These are phyloP conservation scores for Dioscorea dumetorum DNA, from an alignment of 106 monocot species.

Conservation along the genomic window DNA sequence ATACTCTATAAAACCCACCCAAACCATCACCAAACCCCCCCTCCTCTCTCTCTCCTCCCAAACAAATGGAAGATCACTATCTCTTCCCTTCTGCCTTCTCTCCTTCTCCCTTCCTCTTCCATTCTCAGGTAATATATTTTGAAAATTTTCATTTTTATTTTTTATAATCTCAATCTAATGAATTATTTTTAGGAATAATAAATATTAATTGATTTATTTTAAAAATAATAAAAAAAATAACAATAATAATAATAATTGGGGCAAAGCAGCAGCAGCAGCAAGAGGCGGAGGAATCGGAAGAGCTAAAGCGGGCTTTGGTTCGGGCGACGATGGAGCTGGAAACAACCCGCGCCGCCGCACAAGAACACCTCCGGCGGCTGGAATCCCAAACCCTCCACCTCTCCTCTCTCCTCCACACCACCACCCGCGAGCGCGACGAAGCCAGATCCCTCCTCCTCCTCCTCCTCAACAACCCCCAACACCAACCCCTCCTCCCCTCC, in stretches of 20 bases:
- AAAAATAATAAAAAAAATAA: no score
- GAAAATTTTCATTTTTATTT: no score
- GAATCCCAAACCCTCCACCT: conserved; percentile 40
- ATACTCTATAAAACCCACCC: no score
- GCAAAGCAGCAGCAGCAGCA: no score
- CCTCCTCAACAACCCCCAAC: conserved; percentile 1
- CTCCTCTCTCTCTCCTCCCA: background rate
- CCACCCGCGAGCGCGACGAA: conserved; percentile 55
- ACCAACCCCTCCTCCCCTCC: background rate
- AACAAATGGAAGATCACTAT: no score
- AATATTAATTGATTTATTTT: no score
- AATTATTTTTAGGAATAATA: no score
- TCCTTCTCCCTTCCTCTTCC: background rate
- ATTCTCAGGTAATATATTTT: background rate
- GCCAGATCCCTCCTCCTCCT: conserved; percentile 14
- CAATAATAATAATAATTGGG: no score
- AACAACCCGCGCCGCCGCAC: conserved; percentile 36
- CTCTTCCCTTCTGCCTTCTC: background rate
- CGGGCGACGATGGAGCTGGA: conserved; percentile 33
- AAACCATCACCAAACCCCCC: background rate
- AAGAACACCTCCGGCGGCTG: conserved; percentile 39
- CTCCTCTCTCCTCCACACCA: conserved; percentile 28
- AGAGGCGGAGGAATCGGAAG: background rate
- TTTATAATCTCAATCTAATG: no score
- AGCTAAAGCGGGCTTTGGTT: conserved; percentile 33